Percentiles rank a stretch among this genome's conserved stretches.
phyloP scores from a whole-genome alignment of 1,284 basidiomycete species.

The Tilletia setariae region DNA sequence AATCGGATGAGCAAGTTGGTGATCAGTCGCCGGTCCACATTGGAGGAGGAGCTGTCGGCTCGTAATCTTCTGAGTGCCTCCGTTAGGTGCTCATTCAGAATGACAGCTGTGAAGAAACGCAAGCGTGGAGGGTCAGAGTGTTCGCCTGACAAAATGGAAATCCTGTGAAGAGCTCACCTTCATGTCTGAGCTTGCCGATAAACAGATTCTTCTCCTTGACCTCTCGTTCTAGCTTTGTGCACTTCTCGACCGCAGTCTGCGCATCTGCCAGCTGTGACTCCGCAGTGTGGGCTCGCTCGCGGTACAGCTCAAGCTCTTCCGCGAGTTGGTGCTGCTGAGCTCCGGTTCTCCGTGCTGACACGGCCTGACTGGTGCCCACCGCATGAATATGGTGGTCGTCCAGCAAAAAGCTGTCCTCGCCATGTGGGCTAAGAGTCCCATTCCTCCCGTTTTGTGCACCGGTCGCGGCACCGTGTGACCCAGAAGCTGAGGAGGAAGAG shows the following conservation, averaged over 20 bases:
- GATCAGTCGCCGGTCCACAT: slow-evolving; percentile 85
- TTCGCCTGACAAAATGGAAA: neutral
- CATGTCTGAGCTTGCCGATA: slow-evolving; percentile 87
- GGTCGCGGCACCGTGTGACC: neutral
- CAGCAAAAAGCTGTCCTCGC: slow-evolving; percentile 55
- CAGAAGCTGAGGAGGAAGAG: neutral
- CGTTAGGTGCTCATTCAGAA: slow-evolving; percentile 94
- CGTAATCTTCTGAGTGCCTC: slow-evolving; percentile 90
- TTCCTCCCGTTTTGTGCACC: neutral
- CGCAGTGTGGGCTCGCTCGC: slow-evolving; percentile 76
- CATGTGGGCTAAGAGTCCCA: neutral
- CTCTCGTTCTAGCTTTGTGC: slow-evolving; percentile 75
- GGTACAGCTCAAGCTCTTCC: slow-evolving; percentile 75
- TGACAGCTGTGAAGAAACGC: slow-evolving; percentile 21
- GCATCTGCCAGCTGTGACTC: slow-evolving; percentile 72
- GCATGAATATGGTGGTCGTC: slow-evolving; percentile 66
- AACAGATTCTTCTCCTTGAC: slow-evolving; percentile 89
- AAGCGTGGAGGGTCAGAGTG: neutral
- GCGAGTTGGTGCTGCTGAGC: slow-evolving; percentile 67
- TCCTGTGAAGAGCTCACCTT: slow-evolving; percentile 64
- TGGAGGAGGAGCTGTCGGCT: slow-evolving; percentile 76
- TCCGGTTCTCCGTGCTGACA: slow-evolving; percentile 57
- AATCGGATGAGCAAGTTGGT: slow-evolving; percentile 93
- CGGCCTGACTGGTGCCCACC: slow-evolving; percentile 59
- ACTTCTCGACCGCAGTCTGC: slow-evolving; percentile 66